These are phyloP conservation scores for Yamadazyma dushanensis DNA, from an alignment of 1,139 yeast species.

Conservation along the genomic window DNA sequence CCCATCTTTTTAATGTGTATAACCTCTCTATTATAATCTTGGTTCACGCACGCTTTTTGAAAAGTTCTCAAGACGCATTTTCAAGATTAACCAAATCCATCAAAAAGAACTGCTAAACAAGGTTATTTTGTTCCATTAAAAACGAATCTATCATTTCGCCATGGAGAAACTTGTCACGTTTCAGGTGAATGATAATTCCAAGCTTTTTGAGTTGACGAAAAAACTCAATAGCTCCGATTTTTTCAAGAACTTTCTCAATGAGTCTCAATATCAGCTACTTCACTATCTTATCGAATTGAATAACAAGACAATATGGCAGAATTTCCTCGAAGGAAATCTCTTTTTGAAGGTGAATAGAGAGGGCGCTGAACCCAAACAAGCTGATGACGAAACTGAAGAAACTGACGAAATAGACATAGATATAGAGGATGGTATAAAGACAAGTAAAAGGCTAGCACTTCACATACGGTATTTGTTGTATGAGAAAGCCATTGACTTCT, in stretches of 20 bases:
- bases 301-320: constrained; percentile 47
- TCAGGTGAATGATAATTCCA: constrained; percentile 38
- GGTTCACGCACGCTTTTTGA: too few species aligned
- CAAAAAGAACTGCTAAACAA: too few species aligned
- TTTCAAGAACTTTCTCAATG: constrained; percentile 60
- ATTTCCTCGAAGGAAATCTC: constrained; percentile 55
- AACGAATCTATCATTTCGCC: background rate
- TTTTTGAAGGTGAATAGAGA: constrained; percentile 30
- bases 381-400: constrained; percentile 5
- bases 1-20: background rate
- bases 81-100: too few species aligned
- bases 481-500: constrained; percentile 69
- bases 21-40: background rate
- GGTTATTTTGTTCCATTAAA: too few species aligned
- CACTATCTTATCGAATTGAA: constrained; percentile 36
- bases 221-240: constrained; percentile 46
- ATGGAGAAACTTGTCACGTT: constrained; percentile 49
- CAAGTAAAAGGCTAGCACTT: constrained; percentile 57
- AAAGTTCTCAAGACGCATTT: constrained; percentile 3
- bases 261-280: constrained; percentile 60
- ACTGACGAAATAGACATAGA: too few species aligned
- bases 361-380: constrained; percentile 8
- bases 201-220: constrained; percentile 49
- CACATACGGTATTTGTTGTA: constrained; percentile 68
- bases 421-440: constrained; percentile 49